Evolutionary conservation across 441 rosid genomes (phyloP).

Genomic region (Breynia disticha): DNA sequence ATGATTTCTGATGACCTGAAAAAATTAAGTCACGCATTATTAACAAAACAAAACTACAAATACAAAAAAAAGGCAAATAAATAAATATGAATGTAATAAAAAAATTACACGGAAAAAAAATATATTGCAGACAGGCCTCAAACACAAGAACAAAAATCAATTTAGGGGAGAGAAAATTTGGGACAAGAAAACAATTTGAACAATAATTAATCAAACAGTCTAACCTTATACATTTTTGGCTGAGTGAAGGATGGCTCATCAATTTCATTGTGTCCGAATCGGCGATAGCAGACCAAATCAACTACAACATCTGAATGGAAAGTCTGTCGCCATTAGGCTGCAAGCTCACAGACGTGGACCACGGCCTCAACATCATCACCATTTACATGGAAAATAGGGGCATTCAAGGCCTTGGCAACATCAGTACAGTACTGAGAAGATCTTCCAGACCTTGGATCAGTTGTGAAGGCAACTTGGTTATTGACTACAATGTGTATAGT

Average conservation of each 20-base stretch:
- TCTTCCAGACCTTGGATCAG: slow-evolving; percentile 89
- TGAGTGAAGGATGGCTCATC: slow-evolving; percentile 96
- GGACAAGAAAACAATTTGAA: neutral
- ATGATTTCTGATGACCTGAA: slow-evolving; percentile 73
- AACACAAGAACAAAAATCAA: neutral
- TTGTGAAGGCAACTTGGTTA: slow-evolving; percentile 97
- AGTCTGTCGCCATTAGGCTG: slow-evolving; percentile 97
- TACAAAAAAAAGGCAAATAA: neutral
- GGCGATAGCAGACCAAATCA: slow-evolving; percentile 84
- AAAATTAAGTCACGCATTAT: neutral
- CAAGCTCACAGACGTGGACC: slow-evolving; percentile 88
- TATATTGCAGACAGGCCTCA: neutral
- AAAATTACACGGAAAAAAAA: neutral
- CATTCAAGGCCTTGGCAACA: slow-evolving; percentile 93
- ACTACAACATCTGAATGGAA: slow-evolving; percentile 94
- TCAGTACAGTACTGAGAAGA: slow-evolving; percentile 97
- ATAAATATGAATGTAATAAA: no score
- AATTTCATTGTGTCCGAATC: slow-evolving; percentile 91
- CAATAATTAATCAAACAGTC: slow-evolving; percentile 1
- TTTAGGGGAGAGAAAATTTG: neutral
- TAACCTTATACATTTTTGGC: slow-evolving; percentile 93
- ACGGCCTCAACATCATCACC: slow-evolving; percentile 97
- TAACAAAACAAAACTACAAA: neutral
- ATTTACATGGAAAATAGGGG: slow-evolving; percentile 89
- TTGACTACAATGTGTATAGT: slow-evolving; percentile 96